These are phyloP conservation scores for Tilletiaria anomala DNA, from an alignment of 1,284 basidiomycete genomes.

Conservation along the genomic window DNA sequence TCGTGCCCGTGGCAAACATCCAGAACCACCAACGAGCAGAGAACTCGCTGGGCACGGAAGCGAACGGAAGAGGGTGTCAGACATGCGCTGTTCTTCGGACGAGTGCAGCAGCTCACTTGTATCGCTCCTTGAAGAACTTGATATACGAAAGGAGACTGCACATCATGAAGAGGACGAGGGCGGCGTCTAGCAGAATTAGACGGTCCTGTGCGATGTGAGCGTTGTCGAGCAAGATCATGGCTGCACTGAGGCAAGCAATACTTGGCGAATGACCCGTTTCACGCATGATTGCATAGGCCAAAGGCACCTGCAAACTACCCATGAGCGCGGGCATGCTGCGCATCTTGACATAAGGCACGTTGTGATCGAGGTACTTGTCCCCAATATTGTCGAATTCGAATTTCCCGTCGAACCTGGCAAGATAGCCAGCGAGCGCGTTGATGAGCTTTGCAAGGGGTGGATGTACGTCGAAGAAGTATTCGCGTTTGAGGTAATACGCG, in stretches of 20 bases:
- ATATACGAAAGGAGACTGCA: slow-evolving; percentile 88
- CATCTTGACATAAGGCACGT: slow-evolving; percentile 89
- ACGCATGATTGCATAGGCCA: slow-evolving; percentile 94
- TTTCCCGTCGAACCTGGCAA: slow-evolving; percentile 84
- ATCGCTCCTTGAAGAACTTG: slow-evolving; percentile 86
- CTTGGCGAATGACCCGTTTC: slow-evolving; percentile 86
- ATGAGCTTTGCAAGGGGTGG: slow-evolving; percentile 52
- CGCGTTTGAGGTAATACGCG: slow-evolving; percentile 32
- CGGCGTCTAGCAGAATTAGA: slow-evolving; percentile 86
- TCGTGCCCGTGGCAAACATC: slow-evolving; percentile 76
- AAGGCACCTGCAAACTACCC: slow-evolving; percentile 71
- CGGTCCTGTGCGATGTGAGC: slow-evolving; percentile 90
- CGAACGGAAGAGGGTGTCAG: not conserved
- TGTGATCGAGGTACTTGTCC: slow-evolving; percentile 68
- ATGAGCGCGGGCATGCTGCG: slow-evolving; percentile 79
- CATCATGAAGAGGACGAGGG: slow-evolving; percentile 87
- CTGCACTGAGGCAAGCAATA: slow-evolving; percentile 73
- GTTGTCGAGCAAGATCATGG: slow-evolving; percentile 78
- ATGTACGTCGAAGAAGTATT: slow-evolving; percentile 99
- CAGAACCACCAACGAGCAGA: slow-evolving; percentile 69
- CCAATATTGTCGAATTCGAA: slow-evolving; percentile 93
- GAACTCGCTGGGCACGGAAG: slow-evolving; percentile 12
- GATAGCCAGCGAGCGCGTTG: slow-evolving; percentile 63
- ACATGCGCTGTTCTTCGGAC: not conserved
- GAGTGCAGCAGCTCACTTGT: slow-evolving; percentile 47